These are phyloP conservation scores for Cyclotella choctawhatcheeana DNA, from an alignment of 108 stramenopile genomes.

Conservation along the genomic window DNA sequence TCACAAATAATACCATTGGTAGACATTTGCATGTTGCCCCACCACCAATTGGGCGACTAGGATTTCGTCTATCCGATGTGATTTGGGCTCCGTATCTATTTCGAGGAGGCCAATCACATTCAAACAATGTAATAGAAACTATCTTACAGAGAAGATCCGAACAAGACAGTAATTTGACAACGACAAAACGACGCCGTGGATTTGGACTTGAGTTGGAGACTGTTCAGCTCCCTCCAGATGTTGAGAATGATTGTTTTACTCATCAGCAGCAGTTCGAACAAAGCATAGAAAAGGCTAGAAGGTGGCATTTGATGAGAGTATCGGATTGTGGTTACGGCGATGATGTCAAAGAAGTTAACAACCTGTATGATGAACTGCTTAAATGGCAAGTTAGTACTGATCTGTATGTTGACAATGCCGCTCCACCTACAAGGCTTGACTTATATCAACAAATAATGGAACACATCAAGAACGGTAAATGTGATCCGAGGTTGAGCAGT, in stretches of 20 bases:
- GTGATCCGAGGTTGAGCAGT: background rate
- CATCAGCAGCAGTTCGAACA: constrained; percentile 24
- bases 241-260: constrained; percentile 34
- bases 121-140: constrained; percentile 3
- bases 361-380: constrained; percentile 19
- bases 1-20: constrained; percentile 15
- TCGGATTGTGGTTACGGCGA: background rate
- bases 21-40: constrained; percentile 28
- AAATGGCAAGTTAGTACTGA: constrained; percentile 21
- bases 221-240: constrained; percentile 31
- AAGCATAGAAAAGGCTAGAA: constrained; percentile 10
- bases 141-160: background rate
- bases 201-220: constrained; percentile 46
- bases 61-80: constrained; percentile 17
- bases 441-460: constrained; percentile 19
- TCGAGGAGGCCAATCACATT: background rate
- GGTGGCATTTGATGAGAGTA: constrained; percentile 14
- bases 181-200: constrained; percentile 25
- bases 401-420: constrained; percentile 31
- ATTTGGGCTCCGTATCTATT: constrained; percentile 35
- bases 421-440: constrained; percentile 34
- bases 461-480: constrained; percentile 17
- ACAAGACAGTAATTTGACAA: background rate
- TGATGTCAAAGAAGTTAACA: constrained; percentile 4
- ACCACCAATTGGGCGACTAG: constrained; percentile 10